Conservation (phyloP, 306 rosid genomes). For the Rubus parviflorus region DNA sequence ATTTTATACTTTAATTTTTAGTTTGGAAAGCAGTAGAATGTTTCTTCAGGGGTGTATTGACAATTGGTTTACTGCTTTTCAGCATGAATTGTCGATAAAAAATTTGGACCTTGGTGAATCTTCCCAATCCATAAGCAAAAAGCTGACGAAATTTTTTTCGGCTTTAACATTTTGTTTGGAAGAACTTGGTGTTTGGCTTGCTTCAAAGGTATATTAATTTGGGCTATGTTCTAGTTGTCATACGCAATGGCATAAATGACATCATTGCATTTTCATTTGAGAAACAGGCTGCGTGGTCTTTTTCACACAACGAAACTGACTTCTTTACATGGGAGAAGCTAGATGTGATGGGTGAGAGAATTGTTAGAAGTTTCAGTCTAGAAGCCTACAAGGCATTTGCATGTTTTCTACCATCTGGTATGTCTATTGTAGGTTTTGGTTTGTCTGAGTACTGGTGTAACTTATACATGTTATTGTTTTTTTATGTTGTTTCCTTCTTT, state of each 20-base stretch:
- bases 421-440: constrained; percentile 9
- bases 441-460: background rate
- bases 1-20: background rate
- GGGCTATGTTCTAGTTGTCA: constrained; percentile 22
- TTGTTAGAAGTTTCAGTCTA: constrained; percentile 47
- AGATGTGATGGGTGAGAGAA: constrained; percentile 43
- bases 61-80: constrained; percentile 33
- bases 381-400: constrained; percentile 39
- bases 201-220: constrained; percentile 59
- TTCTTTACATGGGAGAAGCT: constrained; percentile 42
- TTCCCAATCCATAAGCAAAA: constrained; percentile 38
- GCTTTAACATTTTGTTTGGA: constrained; percentile 56
- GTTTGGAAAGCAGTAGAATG: constrained; percentile 16
- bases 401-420: constrained; percentile 49
- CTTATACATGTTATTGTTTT: constrained; percentile 12
- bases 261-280: constrained; percentile 13
- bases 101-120: constrained; percentile 41
- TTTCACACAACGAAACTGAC: constrained; percentile 40
- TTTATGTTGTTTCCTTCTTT: constrained; percentile 7
- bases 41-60: constrained; percentile 34
- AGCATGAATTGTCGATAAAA: constrained; percentile 46
- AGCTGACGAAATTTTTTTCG: constrained; percentile 43
- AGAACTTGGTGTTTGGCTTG: constrained; percentile 75
- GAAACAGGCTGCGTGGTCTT: constrained; percentile 68
- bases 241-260: constrained; percentile 22